Evolutionary conservation across 768 basidiomycete genomes (phyloP), one percentile per base, ranked within the genome.

Genomic region (Inosperma sp.): DNA sequence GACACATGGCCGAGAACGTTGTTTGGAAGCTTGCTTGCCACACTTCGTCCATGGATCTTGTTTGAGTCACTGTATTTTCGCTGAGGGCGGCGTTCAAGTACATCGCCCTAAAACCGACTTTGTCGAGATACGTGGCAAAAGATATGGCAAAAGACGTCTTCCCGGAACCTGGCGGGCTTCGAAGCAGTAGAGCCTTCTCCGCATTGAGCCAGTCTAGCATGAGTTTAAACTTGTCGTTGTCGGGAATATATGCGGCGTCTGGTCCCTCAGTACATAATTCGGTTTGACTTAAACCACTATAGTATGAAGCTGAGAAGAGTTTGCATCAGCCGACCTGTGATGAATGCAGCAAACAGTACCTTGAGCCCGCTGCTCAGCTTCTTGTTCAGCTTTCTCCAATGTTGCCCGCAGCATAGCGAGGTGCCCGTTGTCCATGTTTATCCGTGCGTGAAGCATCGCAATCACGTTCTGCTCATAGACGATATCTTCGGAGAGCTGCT

Each of bases 191-290:
- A 10, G 27, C 44, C 22, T 33, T 30, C 27, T 46, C 27, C 7
- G 17, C 30, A 1, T 46, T 27, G 14, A 46, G 44, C 30, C 44
- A 46, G 3, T 0, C 12, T 34, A 4, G 31, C 31, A 46, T 46
- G 21, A 22, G 7, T 46, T 46, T 14, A 46, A 46, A 46, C 31
- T 46, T 46, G 45, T 23, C 13, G 8, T 12, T 33, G 34, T 46
- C 44, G 3, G 13, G 3, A 21, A 46, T 31, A 46, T 46, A 46
- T 14, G 30, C 30, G 25, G 13, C 10, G 19, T 33, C 44, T 22
- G 44, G 29, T n/a, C 44, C 30, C 44, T 45, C 44, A 23, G 30
- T 29, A 17, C 8, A 19, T n/a, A 45, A 45, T 22, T 31, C 30
- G 13, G 0, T 8, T 31, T 31, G 30, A 31, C n/a, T n/a, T n/a